phyloP scores from a whole-genome alignment of 2,329 filamentous ascomycete genomes.

The Periconia sp. region DNA sequence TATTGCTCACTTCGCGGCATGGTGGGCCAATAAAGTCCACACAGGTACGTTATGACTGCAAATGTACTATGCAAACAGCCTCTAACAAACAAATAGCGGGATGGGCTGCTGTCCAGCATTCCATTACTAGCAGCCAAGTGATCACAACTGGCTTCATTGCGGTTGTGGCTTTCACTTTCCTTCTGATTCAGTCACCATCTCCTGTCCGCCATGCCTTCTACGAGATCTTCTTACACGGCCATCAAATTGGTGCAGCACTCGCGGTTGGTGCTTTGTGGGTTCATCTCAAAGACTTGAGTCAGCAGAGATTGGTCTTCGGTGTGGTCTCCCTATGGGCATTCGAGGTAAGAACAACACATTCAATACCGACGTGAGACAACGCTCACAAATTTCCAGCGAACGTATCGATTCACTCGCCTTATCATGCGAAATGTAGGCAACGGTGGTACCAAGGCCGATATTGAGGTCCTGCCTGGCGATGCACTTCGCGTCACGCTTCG shows the following conservation, averaged over 20 bases:
- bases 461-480: slow-evolving; percentile 78
- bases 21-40: slow-evolving; percentile 54
- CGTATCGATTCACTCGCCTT: slow-evolving; percentile 55
- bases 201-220: slow-evolving; percentile 79
- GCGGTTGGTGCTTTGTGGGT: slow-evolving; percentile 71
- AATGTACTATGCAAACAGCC: not conserved
- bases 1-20: slow-evolving; percentile 69
- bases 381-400: slow-evolving; percentile 48
- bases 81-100: slow-evolving; percentile 43
- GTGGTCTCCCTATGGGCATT: slow-evolving; percentile 71
- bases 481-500: slow-evolving; percentile 75
- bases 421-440: slow-evolving; percentile 70
- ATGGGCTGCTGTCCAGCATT: slow-evolving; percentile 56
- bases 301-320: slow-evolving; percentile 66
- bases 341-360: slow-evolving; percentile 51
- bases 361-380: too few relatives aligned
- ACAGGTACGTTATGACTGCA: slow-evolving; percentile 32
- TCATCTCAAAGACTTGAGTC: slow-evolving; percentile 58
- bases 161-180: slow-evolving; percentile 65
- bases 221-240: slow-evolving; percentile 76
- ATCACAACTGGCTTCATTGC: slow-evolving; percentile 69
- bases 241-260: slow-evolving; percentile 68
- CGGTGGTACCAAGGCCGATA: slow-evolving; percentile 70
- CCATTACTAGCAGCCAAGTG: slow-evolving; percentile 53
- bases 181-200: slow-evolving; percentile 73